Evolutionary conservation across 2,329 filamentous ascomycete genomes (phyloP).

Genomic region (Talaromyces marneffei): DNA sequence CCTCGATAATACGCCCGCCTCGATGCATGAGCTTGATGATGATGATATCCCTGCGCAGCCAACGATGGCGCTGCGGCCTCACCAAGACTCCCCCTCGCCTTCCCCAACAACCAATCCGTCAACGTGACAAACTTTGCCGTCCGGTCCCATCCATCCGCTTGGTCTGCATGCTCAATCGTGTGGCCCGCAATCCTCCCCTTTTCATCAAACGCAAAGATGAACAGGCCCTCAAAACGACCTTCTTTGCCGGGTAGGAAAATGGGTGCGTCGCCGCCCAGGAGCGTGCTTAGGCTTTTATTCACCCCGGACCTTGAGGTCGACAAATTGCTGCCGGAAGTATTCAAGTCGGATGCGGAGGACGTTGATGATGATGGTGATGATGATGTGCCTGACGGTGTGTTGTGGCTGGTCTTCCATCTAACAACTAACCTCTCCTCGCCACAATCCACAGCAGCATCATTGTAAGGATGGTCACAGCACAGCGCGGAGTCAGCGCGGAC

Average conservation of each 20-base stretch:
- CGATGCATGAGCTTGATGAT: not conserved
- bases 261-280: slow-evolving; percentile 50
- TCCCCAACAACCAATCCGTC: slow-evolving; percentile 89
- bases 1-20: not conserved
- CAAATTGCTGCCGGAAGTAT: not conserved
- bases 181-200: slow-evolving; percentile 79
- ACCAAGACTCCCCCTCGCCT: slow-evolving; percentile 50
- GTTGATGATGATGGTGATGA: not conserved
- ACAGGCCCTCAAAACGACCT: slow-evolving; percentile 82
- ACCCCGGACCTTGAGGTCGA: slow-evolving; percentile 25
- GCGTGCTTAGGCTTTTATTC: slow-evolving; percentile 37
- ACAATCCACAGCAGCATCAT: slow-evolving; percentile 21
- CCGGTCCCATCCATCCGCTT: slow-evolving; percentile 74
- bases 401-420: slow-evolving; percentile 68
- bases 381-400: slow-evolving; percentile 15
- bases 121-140: slow-evolving; percentile 81
- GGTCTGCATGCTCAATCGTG: slow-evolving; percentile 89
- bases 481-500: slow-evolving; percentile 48
- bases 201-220: slow-evolving; percentile 91
- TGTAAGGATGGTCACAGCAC: slow-evolving; percentile 26
- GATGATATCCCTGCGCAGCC: slow-evolving; percentile 24
- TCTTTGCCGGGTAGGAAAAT: slow-evolving; percentile 50
- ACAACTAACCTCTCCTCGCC: slow-evolving; percentile 76
- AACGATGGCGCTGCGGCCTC: slow-evolving; percentile 24
- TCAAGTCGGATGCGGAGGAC: not conserved